Evolutionary conservation across 2,329 filamentous ascomycete species (phyloP).

Genomic region (Emmonsiellopsis sp.): DNA sequence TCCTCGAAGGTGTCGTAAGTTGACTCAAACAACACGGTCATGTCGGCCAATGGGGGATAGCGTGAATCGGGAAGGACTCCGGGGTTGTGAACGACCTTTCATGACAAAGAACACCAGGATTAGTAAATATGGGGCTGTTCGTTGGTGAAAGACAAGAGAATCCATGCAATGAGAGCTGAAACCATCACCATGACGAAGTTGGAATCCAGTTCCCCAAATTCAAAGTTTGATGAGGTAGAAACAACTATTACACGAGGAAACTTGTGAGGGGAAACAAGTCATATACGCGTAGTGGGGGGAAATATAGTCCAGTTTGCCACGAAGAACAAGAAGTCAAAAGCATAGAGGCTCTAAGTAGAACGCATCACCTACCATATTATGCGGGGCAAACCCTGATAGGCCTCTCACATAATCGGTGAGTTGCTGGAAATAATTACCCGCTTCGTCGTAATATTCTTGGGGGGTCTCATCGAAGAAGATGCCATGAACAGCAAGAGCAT

Average conservation of each 20-base stretch:
- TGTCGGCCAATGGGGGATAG: constrained; percentile 34
- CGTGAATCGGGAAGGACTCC: constrained; percentile 33
- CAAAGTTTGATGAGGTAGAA: background rate
- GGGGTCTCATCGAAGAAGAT: constrained; percentile 44
- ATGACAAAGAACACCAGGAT: background rate
- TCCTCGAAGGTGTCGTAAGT: constrained; percentile 30
- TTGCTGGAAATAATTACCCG: constrained; percentile 24
- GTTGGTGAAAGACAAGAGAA: background rate
- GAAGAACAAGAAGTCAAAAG: background rate
- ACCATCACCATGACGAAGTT: background rate
- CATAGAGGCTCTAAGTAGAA: constrained; percentile 6
- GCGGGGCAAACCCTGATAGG: constrained; percentile 23
- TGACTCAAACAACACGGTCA: constrained; percentile 38
- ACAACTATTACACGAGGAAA: background rate
- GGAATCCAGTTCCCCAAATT: background rate
- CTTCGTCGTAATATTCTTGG: constrained; percentile 22
- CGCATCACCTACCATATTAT: constrained; percentile 27
- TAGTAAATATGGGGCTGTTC: background rate
- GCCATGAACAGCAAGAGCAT: constrained; percentile 33
- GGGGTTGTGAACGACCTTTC: constrained; percentile 37
- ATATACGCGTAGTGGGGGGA: no score
- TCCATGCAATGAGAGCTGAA: background rate
- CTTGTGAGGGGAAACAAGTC: no score
- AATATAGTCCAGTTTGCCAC: no score
- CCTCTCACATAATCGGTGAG: constrained; percentile 24